Percentiles rank a stretch among this genome's conserved stretches.
Conservation (phyloP, 495 filamentous ascomycete genomes). For the Evansstolkia leycettana region DNA sequence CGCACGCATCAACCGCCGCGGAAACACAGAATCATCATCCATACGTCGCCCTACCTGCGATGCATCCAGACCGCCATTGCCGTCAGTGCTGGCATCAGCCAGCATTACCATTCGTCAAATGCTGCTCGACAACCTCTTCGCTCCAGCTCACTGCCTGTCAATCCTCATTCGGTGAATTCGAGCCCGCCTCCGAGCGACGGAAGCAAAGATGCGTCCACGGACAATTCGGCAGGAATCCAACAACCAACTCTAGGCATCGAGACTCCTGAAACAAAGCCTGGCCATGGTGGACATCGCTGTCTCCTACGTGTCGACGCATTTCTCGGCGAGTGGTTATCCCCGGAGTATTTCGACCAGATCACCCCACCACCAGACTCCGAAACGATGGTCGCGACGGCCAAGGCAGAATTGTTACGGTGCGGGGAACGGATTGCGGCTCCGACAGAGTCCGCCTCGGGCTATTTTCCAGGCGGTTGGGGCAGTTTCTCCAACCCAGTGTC, state of each 20-base stretch:
- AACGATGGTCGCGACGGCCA: conserved; percentile 77
- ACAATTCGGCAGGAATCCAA: background rate
- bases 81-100: conserved; percentile 77
- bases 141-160: background rate
- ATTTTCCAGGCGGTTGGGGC: conserved; percentile 56
- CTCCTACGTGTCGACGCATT: conserved; percentile 75
- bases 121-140: background rate
- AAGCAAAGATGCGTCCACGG: background rate
- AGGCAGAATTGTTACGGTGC: conserved; percentile 65
- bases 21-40: conserved; percentile 70
- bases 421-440: conserved; percentile 36
- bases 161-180: background rate
- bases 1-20: conserved; percentile 28
- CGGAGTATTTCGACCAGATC: conserved; percentile 85
- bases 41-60: conserved; percentile 83
- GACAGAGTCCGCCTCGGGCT: conserved; percentile 21
- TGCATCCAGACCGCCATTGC: conserved; percentile 89
- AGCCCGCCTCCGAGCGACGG: background rate
- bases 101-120: conserved; percentile 29
- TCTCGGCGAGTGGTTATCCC: conserved; percentile 89
- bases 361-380: conserved; percentile 76
- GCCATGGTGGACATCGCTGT: conserved; percentile 12
- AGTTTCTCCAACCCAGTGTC: conserved; percentile 13
- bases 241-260: too few relatives aligned
- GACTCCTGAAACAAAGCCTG: conserved; percentile 3